Evolutionary conservation across 371 early-diverging fungal genomes (phyloP).

Genomic region (Nematocida displodere): DNA sequence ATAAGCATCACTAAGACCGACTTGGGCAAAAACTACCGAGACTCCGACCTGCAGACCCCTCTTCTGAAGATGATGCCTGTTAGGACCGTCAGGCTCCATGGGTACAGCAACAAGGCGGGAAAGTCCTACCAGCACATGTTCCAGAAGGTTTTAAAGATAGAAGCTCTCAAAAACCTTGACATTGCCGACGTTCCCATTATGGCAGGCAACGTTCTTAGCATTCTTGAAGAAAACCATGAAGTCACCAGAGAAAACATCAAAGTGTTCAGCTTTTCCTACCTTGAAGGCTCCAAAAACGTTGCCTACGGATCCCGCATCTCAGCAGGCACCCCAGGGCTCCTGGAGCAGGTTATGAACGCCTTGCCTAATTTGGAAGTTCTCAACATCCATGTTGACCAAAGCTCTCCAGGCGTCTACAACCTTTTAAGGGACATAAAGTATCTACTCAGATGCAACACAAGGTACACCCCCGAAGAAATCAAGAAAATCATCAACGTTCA

Average conservation of each 20-base stretch:
- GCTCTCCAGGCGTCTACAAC: background rate
- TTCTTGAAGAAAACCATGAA: background rate
- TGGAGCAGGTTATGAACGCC: background rate
- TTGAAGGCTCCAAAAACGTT: background rate
- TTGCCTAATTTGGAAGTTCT: slow-evolving; percentile 8
- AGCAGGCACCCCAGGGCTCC: background rate
- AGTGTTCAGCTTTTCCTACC: slow-evolving; percentile 24
- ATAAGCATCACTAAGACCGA: slow-evolving; percentile 10
- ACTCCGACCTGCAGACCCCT: slow-evolving; percentile 1
- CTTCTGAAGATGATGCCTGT: background rate
- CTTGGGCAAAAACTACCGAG: background rate
- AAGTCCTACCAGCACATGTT: slow-evolving; percentile 28
- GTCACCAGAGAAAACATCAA: background rate
- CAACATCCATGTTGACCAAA: slow-evolving; percentile 10
- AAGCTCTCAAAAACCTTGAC: background rate
- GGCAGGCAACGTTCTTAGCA: slow-evolving; percentile 3
- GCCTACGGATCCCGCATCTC: background rate
- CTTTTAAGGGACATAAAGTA: slow-evolving; percentile 33
- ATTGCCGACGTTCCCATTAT: background rate
- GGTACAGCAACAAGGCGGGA: background rate
- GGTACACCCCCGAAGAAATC: slow-evolving; percentile 8
- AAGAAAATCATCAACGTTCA: slow-evolving; percentile 6
- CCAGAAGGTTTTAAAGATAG: slow-evolving; percentile 32
- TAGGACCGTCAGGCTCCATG: slow-evolving; percentile 11
- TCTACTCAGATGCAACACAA: slow-evolving; percentile 27